Base-by-base conservation (phyloP, 305 asterid species). In the Fraxinus baroniana region DNA sequence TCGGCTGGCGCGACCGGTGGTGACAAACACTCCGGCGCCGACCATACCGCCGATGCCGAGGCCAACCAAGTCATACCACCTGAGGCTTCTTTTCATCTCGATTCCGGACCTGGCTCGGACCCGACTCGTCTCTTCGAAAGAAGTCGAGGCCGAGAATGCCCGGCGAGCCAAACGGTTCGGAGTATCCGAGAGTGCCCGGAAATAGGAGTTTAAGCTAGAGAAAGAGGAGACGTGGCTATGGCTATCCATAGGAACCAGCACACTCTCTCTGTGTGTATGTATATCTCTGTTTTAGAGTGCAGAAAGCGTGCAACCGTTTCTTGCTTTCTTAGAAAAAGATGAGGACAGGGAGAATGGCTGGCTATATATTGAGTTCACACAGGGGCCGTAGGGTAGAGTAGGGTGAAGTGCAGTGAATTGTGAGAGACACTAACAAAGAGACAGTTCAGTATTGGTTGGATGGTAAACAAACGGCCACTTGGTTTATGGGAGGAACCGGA, bases 1-100 rank as follows among this genome's bases (percentile, higher is more conserved):
- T 9, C 85, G 90, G 81, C 90, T 86, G 20, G 98, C 97, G 7
- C 83, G 87, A 10, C 98, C 97, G 57, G 95, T 83, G 82, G 98
- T 92, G 85, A 95, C 93, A 62, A 95, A 95, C 0, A 95, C 97
- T 0, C 98, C 98, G 85, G 98, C 98, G 13, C 98, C 98, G 85
- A 95, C 97, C 98, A 95, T 95, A 0, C 98, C 98, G 55, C 98
- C 98, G 86, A 95, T 39, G 28, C 98, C 98, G 62, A 94, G 86
- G 6, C 94, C 89, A 82, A 94, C 84, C 22, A 94, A 93, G 85
- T 94, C 99, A 87, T 90, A 88, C 97, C 97, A 94, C 15, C 88
- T 87, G 71, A 95, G 94, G 49, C 86, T 89, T 60, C 92, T 90
- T 49, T 49, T 49, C 62, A 49, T 49, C 7, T 49, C 62, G 20